Conservation (phyloP, 2,329 filamentous ascomycete species). For the Curvularia spicifera region DNA sequence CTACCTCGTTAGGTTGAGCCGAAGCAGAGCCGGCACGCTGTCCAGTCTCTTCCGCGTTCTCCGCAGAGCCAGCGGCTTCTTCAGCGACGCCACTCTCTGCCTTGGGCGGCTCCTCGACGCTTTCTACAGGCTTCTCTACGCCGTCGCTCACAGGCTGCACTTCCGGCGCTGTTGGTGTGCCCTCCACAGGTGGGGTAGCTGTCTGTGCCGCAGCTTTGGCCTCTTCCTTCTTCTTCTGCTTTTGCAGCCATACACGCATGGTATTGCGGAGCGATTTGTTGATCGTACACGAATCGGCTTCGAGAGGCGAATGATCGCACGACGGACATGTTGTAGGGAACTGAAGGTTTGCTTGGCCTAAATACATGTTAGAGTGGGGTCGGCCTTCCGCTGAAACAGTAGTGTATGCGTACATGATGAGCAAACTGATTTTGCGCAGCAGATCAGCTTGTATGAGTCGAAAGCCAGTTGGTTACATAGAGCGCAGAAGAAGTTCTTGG, state of each 20-base stretch:
- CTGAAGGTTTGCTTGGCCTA: constrained; percentile 55
- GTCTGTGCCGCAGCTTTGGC: constrained; percentile 42
- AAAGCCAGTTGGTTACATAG: constrained; percentile 90
- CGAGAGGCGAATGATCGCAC: constrained; percentile 89
- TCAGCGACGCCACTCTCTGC: constrained; percentile 20
- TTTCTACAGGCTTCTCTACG: constrained; percentile 39
- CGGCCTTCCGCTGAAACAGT: background rate
- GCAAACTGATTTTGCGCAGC: constrained; percentile 95
- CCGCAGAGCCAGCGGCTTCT: constrained; percentile 17
- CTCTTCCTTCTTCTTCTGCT: constrained; percentile 71
- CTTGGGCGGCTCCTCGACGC: constrained; percentile 33
- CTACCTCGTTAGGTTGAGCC: constrained; percentile 35
- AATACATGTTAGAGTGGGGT: constrained; percentile 13
- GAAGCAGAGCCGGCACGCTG: constrained; percentile 28
- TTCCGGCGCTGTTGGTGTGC: constrained; percentile 29
- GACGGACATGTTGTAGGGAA: constrained; percentile 84
- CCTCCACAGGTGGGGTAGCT: constrained; percentile 35
- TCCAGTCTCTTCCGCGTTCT: constrained; percentile 18
- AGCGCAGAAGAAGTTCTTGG: constrained; percentile 94
- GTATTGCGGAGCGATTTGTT: constrained; percentile 93
- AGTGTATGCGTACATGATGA: constrained; percentile 72
- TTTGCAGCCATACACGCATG: constrained; percentile 87
- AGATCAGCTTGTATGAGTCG: constrained; percentile 89
- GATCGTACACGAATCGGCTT: constrained; percentile 82
- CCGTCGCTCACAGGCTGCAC: constrained; percentile 27